Evolutionary conservation across 495 filamentous ascomycete species (phyloP), one percentile per base, ranked within the genome.

Genomic region (Haplographium delicatum): DNA sequence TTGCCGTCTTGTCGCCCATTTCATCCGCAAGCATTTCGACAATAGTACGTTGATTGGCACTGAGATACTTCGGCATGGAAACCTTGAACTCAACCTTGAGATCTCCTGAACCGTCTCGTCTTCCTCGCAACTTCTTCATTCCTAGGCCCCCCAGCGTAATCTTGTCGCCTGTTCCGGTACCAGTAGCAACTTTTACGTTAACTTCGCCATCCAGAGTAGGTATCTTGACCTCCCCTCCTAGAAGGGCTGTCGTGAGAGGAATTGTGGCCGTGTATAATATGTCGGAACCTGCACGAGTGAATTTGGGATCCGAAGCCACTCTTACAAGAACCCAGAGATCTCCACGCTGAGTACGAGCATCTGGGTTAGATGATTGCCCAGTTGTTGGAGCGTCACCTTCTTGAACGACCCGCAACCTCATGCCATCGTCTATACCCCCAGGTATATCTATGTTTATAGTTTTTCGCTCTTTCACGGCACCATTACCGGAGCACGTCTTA

Each of bases 11-110:
- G 63, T 98, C 93, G 10, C 78, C 80, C 75, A 96, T 80, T 72
- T 98, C 93, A 58, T 98, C 90, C 24, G 93, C 93, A 37, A 98
- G 78, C 73, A 96, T 89, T 68, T 98, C 93, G 50, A 96, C 64
- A 25, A 98, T 84, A 0, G 85, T 89, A 28, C 94, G 78, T 71
- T 97, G 91, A 67, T 93, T 96, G 18, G 80, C 72, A 19, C 80
- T 88, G 59, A 98, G 72, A 60, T 89, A 94, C 68, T 94, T 96
- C 10, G 93, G 93, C 88, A 96, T 95, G 24, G 78, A 65, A 11
- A 98, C 87, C 71, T 89, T 91, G 73, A 94, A 97, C 65, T 97
- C 94, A 6, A 98, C 89, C 59, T 79, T 83, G 24, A 97, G 68
- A 57, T 98, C 94, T 60, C 90, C 90, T 39, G 42, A 66, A 50